phyloP scores from a whole-genome alignment of 192 early-diverging fungal species.

The Radiomyces spectabilis region DNA sequence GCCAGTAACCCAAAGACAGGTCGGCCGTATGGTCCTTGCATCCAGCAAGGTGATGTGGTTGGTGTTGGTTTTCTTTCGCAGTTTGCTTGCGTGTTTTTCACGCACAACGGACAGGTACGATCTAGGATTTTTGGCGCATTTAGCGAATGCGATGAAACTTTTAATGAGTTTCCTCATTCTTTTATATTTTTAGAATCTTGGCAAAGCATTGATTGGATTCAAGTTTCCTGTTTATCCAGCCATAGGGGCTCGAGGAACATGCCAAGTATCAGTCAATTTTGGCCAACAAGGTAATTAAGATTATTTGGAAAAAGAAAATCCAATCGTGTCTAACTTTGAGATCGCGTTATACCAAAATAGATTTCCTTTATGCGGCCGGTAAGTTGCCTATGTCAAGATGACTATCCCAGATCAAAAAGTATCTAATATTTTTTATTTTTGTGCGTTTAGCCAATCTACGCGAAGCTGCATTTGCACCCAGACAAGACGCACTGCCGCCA shows the following conservation, averaged over 20 bases:
- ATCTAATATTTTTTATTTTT: background rate
- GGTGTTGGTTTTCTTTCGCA: constrained; percentile 66
- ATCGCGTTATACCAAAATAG: background rate
- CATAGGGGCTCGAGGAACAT: constrained; percentile 43
- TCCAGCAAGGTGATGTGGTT: constrained; percentile 65
- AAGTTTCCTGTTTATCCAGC: constrained; percentile 58
- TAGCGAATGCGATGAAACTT: background rate
- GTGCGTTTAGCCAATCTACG: constrained; percentile 52
- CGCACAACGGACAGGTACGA: constrained; percentile 54
- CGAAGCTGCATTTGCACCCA: constrained; percentile 63
- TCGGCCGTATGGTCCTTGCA: constrained; percentile 50
- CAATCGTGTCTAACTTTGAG: too few species aligned
- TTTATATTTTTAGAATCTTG: constrained; percentile 30
- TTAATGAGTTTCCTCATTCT: too few species aligned
- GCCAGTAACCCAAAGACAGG: constrained; percentile 58
- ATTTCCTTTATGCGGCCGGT: constrained; percentile 12
- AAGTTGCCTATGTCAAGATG: background rate
- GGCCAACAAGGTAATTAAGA: constrained; percentile 59
- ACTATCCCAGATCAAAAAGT: too few species aligned
- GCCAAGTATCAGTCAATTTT: constrained; percentile 56
- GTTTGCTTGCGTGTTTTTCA: constrained; percentile 64
- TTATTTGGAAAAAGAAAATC: constrained; percentile 40
- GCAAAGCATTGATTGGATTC: constrained; percentile 61
- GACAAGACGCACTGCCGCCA: constrained; percentile 51
- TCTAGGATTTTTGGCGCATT: background rate